Evolutionary conservation across 257 asterid genomes (phyloP).

Genomic region (Fraxinus quadrangulata): DNA sequence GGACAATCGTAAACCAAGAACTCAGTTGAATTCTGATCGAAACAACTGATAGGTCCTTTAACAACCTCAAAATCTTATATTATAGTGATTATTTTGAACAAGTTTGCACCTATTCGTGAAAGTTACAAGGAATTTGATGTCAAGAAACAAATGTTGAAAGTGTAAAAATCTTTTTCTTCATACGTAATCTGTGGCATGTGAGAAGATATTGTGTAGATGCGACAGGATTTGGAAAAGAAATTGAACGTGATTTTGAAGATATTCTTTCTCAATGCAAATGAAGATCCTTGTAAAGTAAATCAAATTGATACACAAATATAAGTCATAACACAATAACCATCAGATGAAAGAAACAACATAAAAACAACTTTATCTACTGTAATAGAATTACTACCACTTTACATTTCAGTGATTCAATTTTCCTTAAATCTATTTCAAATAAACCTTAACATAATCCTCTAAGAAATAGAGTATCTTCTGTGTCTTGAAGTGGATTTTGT

Average conservation of each 20-base stretch:
- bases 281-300: not conserved
- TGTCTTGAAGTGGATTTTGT: conserved; percentile 56
- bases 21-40: too few species aligned
- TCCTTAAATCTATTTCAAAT: conserved; percentile 12
- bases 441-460: conserved; percentile 14
- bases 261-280: not conserved
- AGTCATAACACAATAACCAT: conserved; percentile 18
- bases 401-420: conserved; percentile 30
- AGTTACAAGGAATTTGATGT: not conserved
- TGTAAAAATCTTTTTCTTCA: too few species aligned
- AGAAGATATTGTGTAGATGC: too few species aligned
- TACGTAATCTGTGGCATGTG: too few species aligned
- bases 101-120: not conserved
- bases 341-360: conserved; percentile 13
- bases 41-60: too few species aligned
- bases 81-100: too few species aligned
- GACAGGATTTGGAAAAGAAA: too few species aligned
- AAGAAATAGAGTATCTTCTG: conserved; percentile 83
- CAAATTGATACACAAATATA: not conserved
- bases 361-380: conserved; percentile 19
- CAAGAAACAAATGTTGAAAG: not conserved
- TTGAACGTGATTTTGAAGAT: too few species aligned
- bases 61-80: not conserved
- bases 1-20: too few species aligned
- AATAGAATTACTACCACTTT: conserved; percentile 38